Conservation (phyloP, 805 yeast species). For the Cyberlindnera euphorbiiphila region DNA sequence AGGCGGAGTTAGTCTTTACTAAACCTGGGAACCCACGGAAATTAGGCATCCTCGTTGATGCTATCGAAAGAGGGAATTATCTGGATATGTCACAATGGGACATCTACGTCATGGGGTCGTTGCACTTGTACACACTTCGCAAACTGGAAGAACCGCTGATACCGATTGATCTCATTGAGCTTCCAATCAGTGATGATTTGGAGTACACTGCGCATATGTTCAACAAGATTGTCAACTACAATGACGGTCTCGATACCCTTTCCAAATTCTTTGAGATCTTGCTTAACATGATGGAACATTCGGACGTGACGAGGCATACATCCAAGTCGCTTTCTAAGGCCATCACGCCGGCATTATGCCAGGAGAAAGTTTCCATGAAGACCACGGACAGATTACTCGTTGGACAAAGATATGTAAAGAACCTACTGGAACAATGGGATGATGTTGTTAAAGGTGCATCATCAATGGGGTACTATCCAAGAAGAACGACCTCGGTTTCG, state of each 20-base stretch:
- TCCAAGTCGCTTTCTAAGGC: slow-evolving; percentile 24
- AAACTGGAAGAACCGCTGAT: slow-evolving; percentile 53
- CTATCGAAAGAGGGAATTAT: slow-evolving; percentile 52
- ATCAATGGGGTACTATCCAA: neutral
- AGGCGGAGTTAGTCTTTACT: slow-evolving; percentile 47
- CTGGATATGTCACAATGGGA: slow-evolving; percentile 66
- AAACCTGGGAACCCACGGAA: slow-evolving; percentile 52
- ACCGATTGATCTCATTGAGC: slow-evolving; percentile 41
- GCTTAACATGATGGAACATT: slow-evolving; percentile 36
- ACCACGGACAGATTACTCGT: slow-evolving; percentile 46
- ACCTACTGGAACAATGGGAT: slow-evolving; percentile 49
- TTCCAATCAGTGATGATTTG: slow-evolving; percentile 51
- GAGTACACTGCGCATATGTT: slow-evolving; percentile 40
- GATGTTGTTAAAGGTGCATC: slow-evolving; percentile 1
- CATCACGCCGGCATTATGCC: slow-evolving; percentile 47
- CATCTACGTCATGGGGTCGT: slow-evolving; percentile 41
- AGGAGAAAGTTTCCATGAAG: slow-evolving; percentile 39
- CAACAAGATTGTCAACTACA: slow-evolving; percentile 27
- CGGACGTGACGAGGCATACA: slow-evolving; percentile 40
- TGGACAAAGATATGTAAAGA: slow-evolving; percentile 50
- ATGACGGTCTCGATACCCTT: slow-evolving; percentile 32
- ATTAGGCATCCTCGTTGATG: slow-evolving; percentile 40
- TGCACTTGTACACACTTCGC: slow-evolving; percentile 42
- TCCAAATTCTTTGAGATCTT: slow-evolving; percentile 44
- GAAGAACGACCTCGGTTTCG: neutral